phyloP scores from a whole-genome alignment of 176 grass and related monocot genomes.

The Carex myosuroides region DNA sequence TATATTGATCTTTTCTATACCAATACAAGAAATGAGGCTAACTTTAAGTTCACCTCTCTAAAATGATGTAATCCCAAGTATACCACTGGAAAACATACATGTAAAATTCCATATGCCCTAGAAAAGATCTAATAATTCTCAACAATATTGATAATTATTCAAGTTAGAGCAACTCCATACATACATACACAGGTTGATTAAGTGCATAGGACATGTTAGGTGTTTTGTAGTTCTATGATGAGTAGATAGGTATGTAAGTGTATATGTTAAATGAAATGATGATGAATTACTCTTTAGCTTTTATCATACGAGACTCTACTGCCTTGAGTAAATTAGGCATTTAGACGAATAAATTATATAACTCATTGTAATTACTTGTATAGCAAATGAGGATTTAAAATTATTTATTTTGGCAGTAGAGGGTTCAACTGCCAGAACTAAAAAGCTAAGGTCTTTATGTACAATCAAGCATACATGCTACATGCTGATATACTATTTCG shows the following conservation, averaged over 20 bases:
- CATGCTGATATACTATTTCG: not conserved
- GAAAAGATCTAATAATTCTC: conserved; percentile 2
- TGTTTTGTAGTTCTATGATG: not conserved
- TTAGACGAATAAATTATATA: not conserved
- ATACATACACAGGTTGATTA: not conserved
- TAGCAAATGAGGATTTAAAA: not conserved
- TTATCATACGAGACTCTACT: not conserved
- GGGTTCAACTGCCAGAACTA: not conserved
- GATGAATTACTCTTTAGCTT: not conserved
- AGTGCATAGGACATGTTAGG: not conserved
- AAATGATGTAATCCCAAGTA: not conserved
- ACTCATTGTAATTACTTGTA: not conserved
- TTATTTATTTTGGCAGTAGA: not conserved
- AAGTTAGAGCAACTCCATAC: not conserved
- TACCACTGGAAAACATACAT: not conserved
- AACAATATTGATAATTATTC: conserved; percentile 1
- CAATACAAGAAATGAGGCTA: not conserved
- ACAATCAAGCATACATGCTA: not conserved
- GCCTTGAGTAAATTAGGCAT: not conserved
- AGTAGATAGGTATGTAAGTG: not conserved
- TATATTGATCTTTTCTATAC: not conserved
- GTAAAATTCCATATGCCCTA: conserved; percentile 15
- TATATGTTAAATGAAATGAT: not conserved
- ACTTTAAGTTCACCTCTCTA: not conserved
- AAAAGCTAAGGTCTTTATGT: not conserved